Percentiles rank a stretch among this genome's conserved stretches.
phyloP scores from a whole-genome alignment of 768 basidiomycete genomes.

The Stropharia rugosoannulata region DNA sequence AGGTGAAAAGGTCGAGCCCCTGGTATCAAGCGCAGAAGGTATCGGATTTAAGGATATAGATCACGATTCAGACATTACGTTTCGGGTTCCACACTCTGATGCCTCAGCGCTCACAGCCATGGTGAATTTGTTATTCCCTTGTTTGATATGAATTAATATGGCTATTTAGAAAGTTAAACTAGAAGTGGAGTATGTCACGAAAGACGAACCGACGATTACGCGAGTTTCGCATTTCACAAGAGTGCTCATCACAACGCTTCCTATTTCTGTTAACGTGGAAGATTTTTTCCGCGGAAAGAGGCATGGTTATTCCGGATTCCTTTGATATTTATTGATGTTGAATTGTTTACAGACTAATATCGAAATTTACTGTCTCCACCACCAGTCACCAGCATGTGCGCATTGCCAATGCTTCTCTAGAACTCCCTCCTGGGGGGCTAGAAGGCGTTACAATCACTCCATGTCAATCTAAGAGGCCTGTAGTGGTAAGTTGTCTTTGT shows the following conservation, averaged over 20 bases:
- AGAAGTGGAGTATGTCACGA: constrained; percentile 67
- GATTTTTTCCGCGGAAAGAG: constrained; percentile 90
- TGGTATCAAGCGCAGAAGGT: constrained; percentile 40
- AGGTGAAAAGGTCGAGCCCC: constrained; percentile 16
- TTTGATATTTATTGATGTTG: not conserved
- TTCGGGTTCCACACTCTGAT: constrained; percentile 68
- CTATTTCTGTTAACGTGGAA: constrained; percentile 91
- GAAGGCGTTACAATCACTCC: constrained; percentile 53
- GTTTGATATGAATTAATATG: not conserved
- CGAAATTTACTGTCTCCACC: constrained; percentile 87
- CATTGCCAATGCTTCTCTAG: constrained; percentile 59
- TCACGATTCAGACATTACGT: constrained; percentile 40
- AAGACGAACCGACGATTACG: constrained; percentile 45
- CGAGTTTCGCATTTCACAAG: constrained; percentile 57
- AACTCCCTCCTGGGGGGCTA: constrained; percentile 39
- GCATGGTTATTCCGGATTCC: constrained; percentile 36
- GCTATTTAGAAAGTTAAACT: constrained; percentile 61
- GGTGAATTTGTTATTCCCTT: constrained; percentile 38
- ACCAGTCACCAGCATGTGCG: constrained; percentile 80
- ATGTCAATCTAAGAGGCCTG: constrained; percentile 43
- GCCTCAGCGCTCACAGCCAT: constrained; percentile 58
- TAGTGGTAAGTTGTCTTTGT: constrained; percentile 40
- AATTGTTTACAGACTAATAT: constrained; percentile 64
- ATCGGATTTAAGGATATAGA: constrained; percentile 50
- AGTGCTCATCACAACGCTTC: constrained; percentile 66